A percentile compares a stretch with the other conserved stretches of the same genome.
phyloP scores from a whole-genome alignment of 352 stramenopile species.

The Poterioochromonas sp. region DNA sequence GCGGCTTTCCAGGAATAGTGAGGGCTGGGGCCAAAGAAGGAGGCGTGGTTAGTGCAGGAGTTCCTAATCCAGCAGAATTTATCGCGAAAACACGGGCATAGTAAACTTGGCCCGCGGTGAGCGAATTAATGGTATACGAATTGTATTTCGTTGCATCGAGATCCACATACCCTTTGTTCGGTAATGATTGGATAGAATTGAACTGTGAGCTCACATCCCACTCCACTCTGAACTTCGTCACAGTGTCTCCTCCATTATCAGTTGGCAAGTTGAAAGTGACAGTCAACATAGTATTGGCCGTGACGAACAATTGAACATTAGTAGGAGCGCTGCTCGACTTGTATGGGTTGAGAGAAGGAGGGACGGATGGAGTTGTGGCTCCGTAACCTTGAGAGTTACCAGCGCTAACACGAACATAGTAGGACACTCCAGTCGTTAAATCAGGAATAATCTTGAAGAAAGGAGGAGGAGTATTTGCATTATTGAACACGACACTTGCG shows the following conservation, averaged over 20 bases:
- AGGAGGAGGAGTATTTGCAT: slow-evolving; percentile 51
- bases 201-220: slow-evolving; percentile 53
- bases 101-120: slow-evolving; percentile 44
- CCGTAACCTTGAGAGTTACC: slow-evolving; percentile 71
- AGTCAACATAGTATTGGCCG: slow-evolving; percentile 56
- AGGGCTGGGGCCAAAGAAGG: slow-evolving; percentile 36
- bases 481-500: slow-evolving; percentile 44
- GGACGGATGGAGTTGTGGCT: slow-evolving; percentile 50
- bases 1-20: slow-evolving; percentile 42
- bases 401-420: slow-evolving; percentile 63
- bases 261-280: slow-evolving; percentile 71
- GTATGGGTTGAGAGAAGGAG: slow-evolving; percentile 16
- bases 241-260: slow-evolving; percentile 63
- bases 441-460: slow-evolving; percentile 53
- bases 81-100: slow-evolving; percentile 43
- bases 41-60: slow-evolving; percentile 35
- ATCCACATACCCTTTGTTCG: slow-evolving; percentile 1
- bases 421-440: not conserved
- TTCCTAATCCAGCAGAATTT: slow-evolving; percentile 42
- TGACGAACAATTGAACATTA: slow-evolving; percentile 52
- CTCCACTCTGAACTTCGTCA: slow-evolving; percentile 82
- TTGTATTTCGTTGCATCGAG: slow-evolving; percentile 5
- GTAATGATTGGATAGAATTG: not conserved
- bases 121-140: slow-evolving; percentile 19
- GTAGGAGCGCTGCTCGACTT: slow-evolving; percentile 43